Conservation (phyloP, 306 rosid genomes). For the Oxytropis ochrocephala region DNA sequence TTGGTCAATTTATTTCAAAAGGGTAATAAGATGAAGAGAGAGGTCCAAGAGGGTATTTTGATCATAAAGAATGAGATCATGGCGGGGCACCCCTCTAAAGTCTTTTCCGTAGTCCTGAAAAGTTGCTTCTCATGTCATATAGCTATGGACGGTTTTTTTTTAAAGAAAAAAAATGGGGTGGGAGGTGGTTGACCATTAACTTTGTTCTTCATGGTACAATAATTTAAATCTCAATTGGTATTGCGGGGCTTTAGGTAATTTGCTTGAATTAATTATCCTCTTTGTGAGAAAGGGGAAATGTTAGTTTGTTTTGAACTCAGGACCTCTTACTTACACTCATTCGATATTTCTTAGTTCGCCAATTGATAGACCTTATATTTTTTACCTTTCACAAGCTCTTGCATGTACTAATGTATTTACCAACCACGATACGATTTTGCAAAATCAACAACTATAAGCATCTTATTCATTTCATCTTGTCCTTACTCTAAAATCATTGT, state of each 20-base stretch:
- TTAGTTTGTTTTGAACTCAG: too few relatives aligned
- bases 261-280: neutral
- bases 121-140: conserved; percentile 30
- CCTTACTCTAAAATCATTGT: neutral
- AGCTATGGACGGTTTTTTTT: neutral
- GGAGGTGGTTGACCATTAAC: conserved; percentile 31
- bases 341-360: too few relatives aligned
- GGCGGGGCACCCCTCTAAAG: conserved; percentile 32
- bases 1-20: conserved; percentile 21
- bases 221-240: conserved; percentile 2
- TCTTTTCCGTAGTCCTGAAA: conserved; percentile 51
- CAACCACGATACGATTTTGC: neutral
- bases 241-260: conserved; percentile 15
- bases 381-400: too few relatives aligned
- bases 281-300: too few relatives aligned
- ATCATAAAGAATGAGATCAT: conserved; percentile 31
- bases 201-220: neutral
- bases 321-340: too few relatives aligned
- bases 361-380: too few relatives aligned
- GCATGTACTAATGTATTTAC: too few relatives aligned
- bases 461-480: neutral
- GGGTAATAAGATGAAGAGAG: neutral
- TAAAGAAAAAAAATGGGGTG: neutral
- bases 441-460: neutral
- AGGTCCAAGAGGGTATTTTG: conserved; percentile 20